These are phyloP conservation scores for Gossypium rotundifolium DNA, from an alignment of 345 rosid genomes.

Conservation along the genomic window DNA sequence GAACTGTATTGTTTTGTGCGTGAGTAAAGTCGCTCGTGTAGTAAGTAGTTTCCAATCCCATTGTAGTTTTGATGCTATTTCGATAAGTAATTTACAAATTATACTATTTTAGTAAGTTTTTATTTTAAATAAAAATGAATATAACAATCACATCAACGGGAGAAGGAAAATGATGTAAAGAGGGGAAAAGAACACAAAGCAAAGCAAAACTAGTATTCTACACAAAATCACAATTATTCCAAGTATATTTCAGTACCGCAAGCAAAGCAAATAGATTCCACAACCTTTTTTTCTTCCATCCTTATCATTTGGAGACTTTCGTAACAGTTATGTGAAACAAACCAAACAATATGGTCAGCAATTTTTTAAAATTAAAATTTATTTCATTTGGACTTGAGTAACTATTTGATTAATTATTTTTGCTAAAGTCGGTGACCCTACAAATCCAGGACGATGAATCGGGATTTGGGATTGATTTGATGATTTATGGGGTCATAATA, in stretches of 20 bases:
- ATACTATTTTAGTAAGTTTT: no score
- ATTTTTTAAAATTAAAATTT: neutral
- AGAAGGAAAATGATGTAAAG: neutral
- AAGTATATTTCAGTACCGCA: neutral
- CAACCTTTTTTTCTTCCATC: neutral
- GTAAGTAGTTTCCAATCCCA: no score
- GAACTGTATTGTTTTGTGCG: no score
- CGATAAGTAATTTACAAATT: no score
- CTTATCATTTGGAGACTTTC: neutral
- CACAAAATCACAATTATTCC: neutral
- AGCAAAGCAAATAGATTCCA: neutral
- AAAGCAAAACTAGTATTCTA: neutral
- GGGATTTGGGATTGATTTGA: neutral
- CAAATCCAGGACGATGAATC: slow-evolving; percentile 2
- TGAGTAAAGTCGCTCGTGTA: no score
- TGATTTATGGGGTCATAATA: neutral
- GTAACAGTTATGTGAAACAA: no score
- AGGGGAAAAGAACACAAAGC: no score
- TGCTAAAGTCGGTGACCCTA: slow-evolving; percentile 8
- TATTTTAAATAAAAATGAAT: no score
- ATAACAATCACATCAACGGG: neutral
- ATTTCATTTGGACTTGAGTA: neutral
- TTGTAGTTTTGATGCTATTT: no score
- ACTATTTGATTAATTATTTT: neutral
- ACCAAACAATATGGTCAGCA: no score